Evolutionary conservation across 2,329 filamentous ascomycete species (phyloP).

Genomic region (Fonsecaea multimorphosa): DNA sequence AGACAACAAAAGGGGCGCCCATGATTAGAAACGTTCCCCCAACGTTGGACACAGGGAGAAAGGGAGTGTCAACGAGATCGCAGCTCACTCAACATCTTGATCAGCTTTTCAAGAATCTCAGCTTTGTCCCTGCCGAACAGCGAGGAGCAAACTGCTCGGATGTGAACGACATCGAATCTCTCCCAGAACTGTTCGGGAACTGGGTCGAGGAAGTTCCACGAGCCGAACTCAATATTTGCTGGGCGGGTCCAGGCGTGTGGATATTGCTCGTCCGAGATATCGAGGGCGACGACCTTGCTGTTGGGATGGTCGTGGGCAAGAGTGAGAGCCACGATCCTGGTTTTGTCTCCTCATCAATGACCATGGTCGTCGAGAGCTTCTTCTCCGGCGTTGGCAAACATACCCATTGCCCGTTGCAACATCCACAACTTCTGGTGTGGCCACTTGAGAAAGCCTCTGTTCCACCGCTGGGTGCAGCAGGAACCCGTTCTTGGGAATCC

Average conservation of each 20-base stretch:
- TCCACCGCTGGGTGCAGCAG: not conserved
- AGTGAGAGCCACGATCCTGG: constrained; percentile 1
- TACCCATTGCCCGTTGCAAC: not conserved
- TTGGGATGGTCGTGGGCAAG: not conserved
- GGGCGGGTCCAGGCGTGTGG: not conserved
- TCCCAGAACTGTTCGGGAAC: not conserved
- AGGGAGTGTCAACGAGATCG: not conserved
- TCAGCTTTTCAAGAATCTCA: not conserved
- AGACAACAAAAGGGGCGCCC: not conserved
- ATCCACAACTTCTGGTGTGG: not conserved
- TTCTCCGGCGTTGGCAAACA: not conserved
- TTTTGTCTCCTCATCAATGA: not conserved
- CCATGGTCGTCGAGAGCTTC: not conserved
- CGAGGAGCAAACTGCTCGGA: not conserved
- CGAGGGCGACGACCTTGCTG: not conserved
- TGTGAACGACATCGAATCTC: not conserved
- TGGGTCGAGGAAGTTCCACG: not conserved
- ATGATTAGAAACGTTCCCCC: not conserved
- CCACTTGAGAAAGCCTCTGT: not conserved
- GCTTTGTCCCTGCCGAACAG: not conserved
- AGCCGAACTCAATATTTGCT: not conserved
- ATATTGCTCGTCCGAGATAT: not conserved
- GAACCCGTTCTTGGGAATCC: not conserved
- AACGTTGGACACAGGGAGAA: not conserved
- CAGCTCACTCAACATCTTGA: not conserved